These are phyloP conservation scores for Diaporthe velutina DNA, from an alignment of 2,329 filamentous ascomycete species.

Conservation along the genomic window DNA sequence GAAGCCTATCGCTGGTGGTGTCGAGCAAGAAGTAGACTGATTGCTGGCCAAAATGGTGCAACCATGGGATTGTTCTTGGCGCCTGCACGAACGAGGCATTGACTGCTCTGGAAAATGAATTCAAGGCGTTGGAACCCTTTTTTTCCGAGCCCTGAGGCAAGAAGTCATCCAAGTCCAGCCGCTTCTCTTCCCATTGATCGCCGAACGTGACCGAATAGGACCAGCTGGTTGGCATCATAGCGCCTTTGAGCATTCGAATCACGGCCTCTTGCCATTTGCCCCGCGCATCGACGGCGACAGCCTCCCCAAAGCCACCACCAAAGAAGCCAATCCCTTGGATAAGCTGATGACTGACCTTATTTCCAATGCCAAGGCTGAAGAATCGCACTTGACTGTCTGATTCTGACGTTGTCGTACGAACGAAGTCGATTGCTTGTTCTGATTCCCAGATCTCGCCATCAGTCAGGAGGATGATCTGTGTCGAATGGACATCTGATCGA, in stretches of 20 bases:
- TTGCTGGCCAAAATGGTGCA: background rate
- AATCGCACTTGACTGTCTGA: background rate
- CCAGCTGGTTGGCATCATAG: background rate
- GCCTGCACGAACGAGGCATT: background rate
- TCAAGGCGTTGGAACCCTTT: no score
- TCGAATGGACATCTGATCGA: background rate
- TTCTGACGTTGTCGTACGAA: background rate
- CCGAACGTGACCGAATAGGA: background rate
- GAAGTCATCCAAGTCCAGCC: background rate
- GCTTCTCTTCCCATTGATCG: background rate
- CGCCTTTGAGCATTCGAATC: background rate
- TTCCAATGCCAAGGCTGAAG: background rate
- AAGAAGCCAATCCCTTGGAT: background rate
- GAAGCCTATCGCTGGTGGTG: background rate
- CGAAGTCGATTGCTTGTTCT: background rate
- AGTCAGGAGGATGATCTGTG: background rate
- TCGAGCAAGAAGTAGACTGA: background rate
- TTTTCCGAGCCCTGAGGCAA: no score
- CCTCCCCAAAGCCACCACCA: background rate
- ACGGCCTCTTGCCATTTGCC: conserved; percentile 4
- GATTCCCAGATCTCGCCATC: background rate
- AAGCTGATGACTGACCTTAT: background rate
- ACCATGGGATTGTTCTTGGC: background rate
- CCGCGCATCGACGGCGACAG: background rate
- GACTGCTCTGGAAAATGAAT: background rate